Evolutionary conservation across 2,329 filamentous ascomycete genomes (phyloP), one percentile per base, ranked within the genome.

Genomic region (Thelonectria blattea): DNA sequence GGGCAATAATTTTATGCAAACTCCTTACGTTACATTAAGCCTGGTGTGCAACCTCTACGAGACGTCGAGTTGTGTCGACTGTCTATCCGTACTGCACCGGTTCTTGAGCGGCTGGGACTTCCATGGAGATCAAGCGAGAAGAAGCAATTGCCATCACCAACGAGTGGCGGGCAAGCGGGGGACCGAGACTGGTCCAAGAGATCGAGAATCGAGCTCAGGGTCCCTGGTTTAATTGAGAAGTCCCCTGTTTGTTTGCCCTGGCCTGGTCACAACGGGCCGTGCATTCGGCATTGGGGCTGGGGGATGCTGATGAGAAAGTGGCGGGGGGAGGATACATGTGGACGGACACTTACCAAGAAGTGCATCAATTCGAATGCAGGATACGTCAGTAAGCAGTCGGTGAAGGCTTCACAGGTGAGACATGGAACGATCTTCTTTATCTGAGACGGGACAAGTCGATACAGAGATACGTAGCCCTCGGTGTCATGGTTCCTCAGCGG

Each of bases 201-300:
- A 56, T 52, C 48, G 47, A 56, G 46, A 52, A 56, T 52, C 42
- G 47, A 52, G 46, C 57, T 50, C 50, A 42, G 57, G 52, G 55
- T 48, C 34, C 41, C 20, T 43, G 39, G 41, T 42, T 46, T 7
- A 30, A 30, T 30, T 30, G 27, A 14, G 24, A 14, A 24, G 49
- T 41, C 51, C 41, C 46, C 46, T 46, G 42, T 24, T 27, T 18
- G 18, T 32, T 54, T 17, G 34, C 50, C 49, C 49, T 48, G 32
- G 27, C 42, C 30, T 30, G 24, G 57, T 52, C 41, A 30, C 22
- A 17, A 50, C 39, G 39, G 46, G 22, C 47, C 46, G 47, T 54
- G 47, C 47, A 47, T 55, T 41, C 18, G 34, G 20, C 10, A 15
- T 54, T 48, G 22, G 46, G 47, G 41, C 47, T 47, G 27, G 56